Base-by-base conservation (phyloP, 2,329 filamentous ascomycete genomes). In the Ceratocystiopsis minuta region DNA sequence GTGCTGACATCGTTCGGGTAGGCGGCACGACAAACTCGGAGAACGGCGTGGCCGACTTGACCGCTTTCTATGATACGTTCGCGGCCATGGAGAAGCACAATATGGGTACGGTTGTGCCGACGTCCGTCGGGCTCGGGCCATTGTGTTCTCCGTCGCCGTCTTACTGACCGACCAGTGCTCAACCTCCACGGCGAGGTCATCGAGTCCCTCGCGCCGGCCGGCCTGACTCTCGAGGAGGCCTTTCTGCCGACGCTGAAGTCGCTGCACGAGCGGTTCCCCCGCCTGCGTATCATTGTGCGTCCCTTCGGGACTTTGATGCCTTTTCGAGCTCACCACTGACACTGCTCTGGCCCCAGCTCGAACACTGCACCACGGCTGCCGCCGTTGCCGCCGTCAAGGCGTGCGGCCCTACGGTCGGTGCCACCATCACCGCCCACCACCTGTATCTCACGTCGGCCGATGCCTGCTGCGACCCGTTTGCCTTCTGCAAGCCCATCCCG, bases 111-210 rank as follows among this genome's bases (percentile, higher is more conserved):
- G 15, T 31, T 28, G 1, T 38, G 24, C 7, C 9, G 18, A 15
- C 10, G 18, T 14, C 34, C n/a, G 16, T 16, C 10, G 12, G 13
- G 5, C 3, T 6, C 13, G 6, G 5, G 7, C 35, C 3, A 5
- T 6, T 5, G n/a, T 28, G 6, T 38, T 10, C 38, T 28, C 11
- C 15, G 15, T 10, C 38, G 18, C 11, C 15, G 15, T 11, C 16
- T 16, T 18, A 16, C 41, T 40, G 13, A 44, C 38, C 28, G 2
- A 3, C 2, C 35, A 48, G 54, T 60, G 16, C 54, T 60, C 36
- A 95, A 95, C 61, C 66, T 96, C n/a, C 87, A 96, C 57, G 88
- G 87, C 49, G 88, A 95, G 61, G 74, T 79, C n/a, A 34, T 50
- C 28, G 48, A 50, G 44, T 46, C 48, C 1, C 46, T 50, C 14